These are phyloP conservation scores for Lactarius akahatsu DNA, from an alignment of 768 basidiomycete genomes.

Conservation along the genomic window DNA sequence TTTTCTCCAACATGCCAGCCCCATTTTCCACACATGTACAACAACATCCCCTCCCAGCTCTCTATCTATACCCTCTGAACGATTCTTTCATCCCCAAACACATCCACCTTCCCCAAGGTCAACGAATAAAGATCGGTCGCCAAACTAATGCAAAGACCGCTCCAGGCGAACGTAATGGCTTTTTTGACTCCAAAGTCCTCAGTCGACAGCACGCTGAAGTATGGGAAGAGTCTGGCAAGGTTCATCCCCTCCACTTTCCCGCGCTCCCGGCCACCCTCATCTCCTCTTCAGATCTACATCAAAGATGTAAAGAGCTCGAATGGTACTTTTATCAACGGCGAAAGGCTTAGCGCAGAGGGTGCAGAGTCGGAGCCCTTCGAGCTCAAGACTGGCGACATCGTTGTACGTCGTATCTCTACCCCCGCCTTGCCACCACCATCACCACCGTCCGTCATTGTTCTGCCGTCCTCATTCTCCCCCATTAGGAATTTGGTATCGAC, in stretches of 20 bases:
- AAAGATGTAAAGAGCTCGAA: conserved; percentile 98
- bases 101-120: conserved; percentile 67
- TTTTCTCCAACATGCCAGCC: conserved; percentile 21
- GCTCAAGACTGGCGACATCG: conserved; percentile 92
- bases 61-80: conserved; percentile 80
- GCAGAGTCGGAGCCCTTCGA: conserved; percentile 91
- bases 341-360: conserved; percentile 85
- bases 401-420: conserved; percentile 56
- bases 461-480: conserved; percentile 17
- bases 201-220: conserved; percentile 96
- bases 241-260: conserved; percentile 37
- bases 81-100: conserved; percentile 95
- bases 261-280: conserved; percentile 27
- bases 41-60: conserved; percentile 36
- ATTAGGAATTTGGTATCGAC: conserved; percentile 97
- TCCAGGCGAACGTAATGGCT: conserved; percentile 90
- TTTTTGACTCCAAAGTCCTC: conserved; percentile 94
- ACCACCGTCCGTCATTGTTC: background rate
- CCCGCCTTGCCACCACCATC: conserved; percentile 8
- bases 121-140: conserved; percentile 87
- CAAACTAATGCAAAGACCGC: conserved; percentile 96
- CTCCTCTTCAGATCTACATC: conserved; percentile 76
- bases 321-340: conserved; percentile 97
- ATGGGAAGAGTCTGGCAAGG: conserved; percentile 93
- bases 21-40: conserved; percentile 22